phyloP scores from a whole-genome alignment of 2,329 filamentous ascomycete species.

The Lachnellula subtilissima region DNA sequence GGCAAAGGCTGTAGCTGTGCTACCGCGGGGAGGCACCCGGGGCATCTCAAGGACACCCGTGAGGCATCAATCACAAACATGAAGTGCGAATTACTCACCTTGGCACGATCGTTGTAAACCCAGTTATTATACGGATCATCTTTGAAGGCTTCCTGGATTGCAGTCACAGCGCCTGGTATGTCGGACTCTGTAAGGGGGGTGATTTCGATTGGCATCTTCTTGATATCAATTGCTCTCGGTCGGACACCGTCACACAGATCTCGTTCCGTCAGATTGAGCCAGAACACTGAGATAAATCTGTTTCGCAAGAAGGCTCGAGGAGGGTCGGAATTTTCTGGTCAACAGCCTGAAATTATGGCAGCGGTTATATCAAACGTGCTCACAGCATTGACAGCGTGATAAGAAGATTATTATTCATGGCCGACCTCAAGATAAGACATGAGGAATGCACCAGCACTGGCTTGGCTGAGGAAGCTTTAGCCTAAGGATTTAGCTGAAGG shows the following conservation, averaged over 20 bases:
- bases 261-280: neutral
- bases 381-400: too few species aligned
- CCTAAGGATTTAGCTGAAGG: too few species aligned
- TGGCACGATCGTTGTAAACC: constrained; percentile 54
- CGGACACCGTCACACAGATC: neutral
- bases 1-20: constrained; percentile 3
- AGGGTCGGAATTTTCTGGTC: neutral
- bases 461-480: too few species aligned
- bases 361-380: too few species aligned
- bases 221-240: constrained; percentile 1
- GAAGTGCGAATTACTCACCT: constrained; percentile 36
- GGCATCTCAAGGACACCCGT: neutral
- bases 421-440: too few species aligned
- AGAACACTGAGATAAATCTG: neutral
- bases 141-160: constrained; percentile 61
- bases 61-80: neutral
- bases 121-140: constrained; percentile 64
- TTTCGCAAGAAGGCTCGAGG: neutral
- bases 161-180: constrained; percentile 59
- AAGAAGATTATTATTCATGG: too few species aligned
- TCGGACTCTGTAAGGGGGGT: constrained; percentile 51
- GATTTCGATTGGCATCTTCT: constrained; percentile 51
- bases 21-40: neutral
- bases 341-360: neutral
- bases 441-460: too few species aligned